A percentile compares a stretch with the other conserved stretches of the same genome.
Conservation (phyloP, 176 grass and related monocot species). For the Secale cereale region DNA sequence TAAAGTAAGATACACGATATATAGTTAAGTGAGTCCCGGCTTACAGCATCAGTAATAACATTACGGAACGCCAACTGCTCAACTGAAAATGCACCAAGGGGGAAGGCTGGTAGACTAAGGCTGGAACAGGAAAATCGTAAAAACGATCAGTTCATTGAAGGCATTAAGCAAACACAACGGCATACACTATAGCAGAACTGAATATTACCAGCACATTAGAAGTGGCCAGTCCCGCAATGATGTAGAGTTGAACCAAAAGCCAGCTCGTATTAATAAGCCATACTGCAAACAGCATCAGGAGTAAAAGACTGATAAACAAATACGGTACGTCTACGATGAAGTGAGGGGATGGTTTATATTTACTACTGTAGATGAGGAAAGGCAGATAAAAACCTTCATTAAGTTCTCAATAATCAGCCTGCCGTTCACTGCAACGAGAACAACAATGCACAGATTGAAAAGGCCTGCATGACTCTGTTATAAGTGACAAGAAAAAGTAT, state of each 20-base stretch:
- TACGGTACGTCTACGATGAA: background rate
- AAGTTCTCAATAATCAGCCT: conserved; percentile 98
- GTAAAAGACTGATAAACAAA: background rate
- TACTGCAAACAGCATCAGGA: conserved; percentile 55
- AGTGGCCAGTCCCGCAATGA: conserved; percentile 91
- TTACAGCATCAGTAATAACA: conserved; percentile 71
- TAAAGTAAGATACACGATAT: background rate
- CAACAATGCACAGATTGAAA: conserved; percentile 94
- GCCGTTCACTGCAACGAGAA: conserved; percentile 89
- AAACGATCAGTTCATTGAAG: background rate
- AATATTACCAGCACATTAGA: conserved; percentile 92
- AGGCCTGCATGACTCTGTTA: conserved; percentile 96
- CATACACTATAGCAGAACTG: background rate
- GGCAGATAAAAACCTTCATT: conserved; percentile 72
- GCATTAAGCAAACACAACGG: background rate
- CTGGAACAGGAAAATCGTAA: conserved; percentile 29
- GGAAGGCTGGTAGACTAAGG: conserved; percentile 69
- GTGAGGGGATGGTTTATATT: background rate
- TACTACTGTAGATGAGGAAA: conserved; percentile 3
- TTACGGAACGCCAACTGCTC: conserved; percentile 76
- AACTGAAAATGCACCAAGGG: conserved; percentile 67
- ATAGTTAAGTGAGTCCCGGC: conserved; percentile 25
- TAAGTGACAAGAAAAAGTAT: conserved; percentile 16
- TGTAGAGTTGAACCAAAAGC: conserved; percentile 90
- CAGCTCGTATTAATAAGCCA: conserved; percentile 94